Conservation (phyloP, 176 grass and related monocot species). For the Areca catechu region DNA sequence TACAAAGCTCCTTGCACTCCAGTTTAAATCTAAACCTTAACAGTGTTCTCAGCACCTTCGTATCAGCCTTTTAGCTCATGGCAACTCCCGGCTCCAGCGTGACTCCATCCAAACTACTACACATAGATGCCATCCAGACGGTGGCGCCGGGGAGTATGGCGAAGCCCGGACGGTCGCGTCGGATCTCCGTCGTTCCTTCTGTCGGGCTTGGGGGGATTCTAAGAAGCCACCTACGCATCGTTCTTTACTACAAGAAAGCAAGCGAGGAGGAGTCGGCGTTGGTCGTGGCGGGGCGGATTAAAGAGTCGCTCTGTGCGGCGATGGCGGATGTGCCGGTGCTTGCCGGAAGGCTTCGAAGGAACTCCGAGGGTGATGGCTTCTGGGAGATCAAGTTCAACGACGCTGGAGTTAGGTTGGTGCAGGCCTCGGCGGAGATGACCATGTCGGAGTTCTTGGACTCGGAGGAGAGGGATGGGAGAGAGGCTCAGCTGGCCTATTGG, state of each 20-base stretch:
- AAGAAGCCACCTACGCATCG: slow-evolving; percentile 39
- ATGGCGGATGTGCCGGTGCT: slow-evolving; percentile 52
- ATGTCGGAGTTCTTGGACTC: slow-evolving; percentile 49
- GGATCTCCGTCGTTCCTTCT: slow-evolving; percentile 20
- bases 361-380: slow-evolving; percentile 22
- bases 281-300: slow-evolving; percentile 38
- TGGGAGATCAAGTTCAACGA: slow-evolving; percentile 91
- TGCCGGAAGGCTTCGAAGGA: slow-evolving; percentile 52
- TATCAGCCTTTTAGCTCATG: too few species aligned
- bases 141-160: slow-evolving; percentile 32
- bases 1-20: too few species aligned
- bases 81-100: too few species aligned
- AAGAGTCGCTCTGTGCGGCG: slow-evolving; percentile 51
- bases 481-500: slow-evolving; percentile 58
- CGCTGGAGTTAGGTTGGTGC: slow-evolving; percentile 52
- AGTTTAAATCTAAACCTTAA: too few species aligned
- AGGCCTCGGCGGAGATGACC: slow-evolving; percentile 46
- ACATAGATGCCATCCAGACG: slow-evolving; percentile 66
- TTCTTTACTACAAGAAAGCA: slow-evolving; percentile 52
- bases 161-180: slow-evolving; percentile 13
- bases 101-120: slow-evolving; percentile 12
- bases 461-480: slow-evolving; percentile 12
- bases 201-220: slow-evolving; percentile 14
- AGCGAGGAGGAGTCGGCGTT: slow-evolving; percentile 24
- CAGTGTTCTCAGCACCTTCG: too few species aligned